Evolutionary conservation across 2,329 filamentous ascomycete species (phyloP).

Genomic region (Aspergillus fumigatus): DNA sequence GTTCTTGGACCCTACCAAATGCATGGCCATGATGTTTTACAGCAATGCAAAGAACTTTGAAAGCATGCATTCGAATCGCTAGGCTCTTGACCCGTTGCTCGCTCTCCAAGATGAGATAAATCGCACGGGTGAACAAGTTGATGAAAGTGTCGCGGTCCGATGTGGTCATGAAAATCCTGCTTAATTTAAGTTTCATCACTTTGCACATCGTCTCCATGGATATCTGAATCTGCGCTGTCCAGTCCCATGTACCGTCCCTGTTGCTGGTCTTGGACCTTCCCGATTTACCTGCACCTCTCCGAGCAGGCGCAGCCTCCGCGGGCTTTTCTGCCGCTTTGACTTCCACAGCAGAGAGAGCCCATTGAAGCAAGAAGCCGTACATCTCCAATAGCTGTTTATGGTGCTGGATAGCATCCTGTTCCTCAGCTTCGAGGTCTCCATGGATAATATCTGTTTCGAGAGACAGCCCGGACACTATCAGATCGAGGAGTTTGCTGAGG

Average conservation of each 20-base stretch:
- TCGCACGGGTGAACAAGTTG: slow-evolving; percentile 81
- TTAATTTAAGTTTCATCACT: slow-evolving; percentile 85
- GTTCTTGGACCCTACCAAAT: slow-evolving; percentile 59
- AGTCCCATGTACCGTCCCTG: slow-evolving; percentile 83
- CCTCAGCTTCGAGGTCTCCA: slow-evolving; percentile 83
- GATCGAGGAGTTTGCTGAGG: slow-evolving; percentile 87
- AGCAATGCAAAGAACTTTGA: slow-evolving; percentile 93
- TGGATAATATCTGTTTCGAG: slow-evolving; percentile 81
- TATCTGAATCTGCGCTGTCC: slow-evolving; percentile 76
- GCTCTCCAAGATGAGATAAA: slow-evolving; percentile 91
- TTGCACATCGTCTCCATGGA: slow-evolving; percentile 95
- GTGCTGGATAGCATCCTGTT: slow-evolving; percentile 78
- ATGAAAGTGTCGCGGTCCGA: slow-evolving; percentile 96
- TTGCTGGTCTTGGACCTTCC: slow-evolving; percentile 63
- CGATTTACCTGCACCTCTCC: slow-evolving; percentile 69
- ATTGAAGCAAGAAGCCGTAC: slow-evolving; percentile 90
- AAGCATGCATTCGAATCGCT: slow-evolving; percentile 89
- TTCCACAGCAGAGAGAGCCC: slow-evolving; percentile 92
- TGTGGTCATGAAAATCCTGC: slow-evolving; percentile 91
- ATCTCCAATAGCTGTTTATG: slow-evolving; percentile 92
- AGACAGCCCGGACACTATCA: slow-evolving; percentile 79
- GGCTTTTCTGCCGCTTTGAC: slow-evolving; percentile 89
- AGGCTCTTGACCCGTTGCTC: slow-evolving; percentile 88
- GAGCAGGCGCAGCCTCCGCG: slow-evolving; percentile 62
- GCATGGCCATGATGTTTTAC: slow-evolving; percentile 97